Conservation (phyloP, 2,329 filamentous ascomycete species). For the Aspergillus amoenus region DNA sequence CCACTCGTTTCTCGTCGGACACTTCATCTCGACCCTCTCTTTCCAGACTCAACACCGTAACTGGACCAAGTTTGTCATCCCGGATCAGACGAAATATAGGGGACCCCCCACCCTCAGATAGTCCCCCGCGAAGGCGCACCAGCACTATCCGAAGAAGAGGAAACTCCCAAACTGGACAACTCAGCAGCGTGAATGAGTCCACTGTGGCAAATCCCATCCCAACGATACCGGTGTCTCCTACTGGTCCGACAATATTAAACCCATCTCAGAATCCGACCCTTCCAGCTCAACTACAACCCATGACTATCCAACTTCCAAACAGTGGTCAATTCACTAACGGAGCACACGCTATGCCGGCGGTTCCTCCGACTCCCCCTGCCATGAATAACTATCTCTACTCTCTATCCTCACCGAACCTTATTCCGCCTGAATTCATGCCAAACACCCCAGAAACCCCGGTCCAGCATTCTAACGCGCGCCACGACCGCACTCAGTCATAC, state of each 20-base stretch:
- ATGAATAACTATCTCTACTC: slow-evolving; percentile 30
- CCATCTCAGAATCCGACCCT: background rate
- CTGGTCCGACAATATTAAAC: background rate
- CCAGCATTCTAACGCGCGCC: background rate
- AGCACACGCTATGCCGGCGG: slow-evolving; percentile 13
- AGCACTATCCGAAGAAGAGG: slow-evolving; percentile 13
- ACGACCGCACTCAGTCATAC: slow-evolving; percentile 21
- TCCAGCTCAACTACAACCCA: background rate
- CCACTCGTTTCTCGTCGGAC: slow-evolving; percentile 24
- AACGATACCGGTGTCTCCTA: background rate
- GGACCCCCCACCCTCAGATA: slow-evolving; percentile 16
- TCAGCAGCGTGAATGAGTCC: slow-evolving; percentile 1
- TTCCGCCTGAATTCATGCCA: slow-evolving; percentile 20
- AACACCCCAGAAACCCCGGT: slow-evolving; percentile 16
- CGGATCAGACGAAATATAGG: slow-evolving; percentile 21
- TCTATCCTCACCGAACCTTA: slow-evolving; percentile 34
- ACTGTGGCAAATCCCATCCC: slow-evolving; percentile 1
- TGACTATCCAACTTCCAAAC: background rate
- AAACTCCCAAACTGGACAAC: background rate
- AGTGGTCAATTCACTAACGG: slow-evolving; percentile 1
- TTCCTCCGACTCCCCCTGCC: slow-evolving; percentile 11
- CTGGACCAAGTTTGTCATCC: slow-evolving; percentile 18
- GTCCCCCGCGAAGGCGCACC: slow-evolving; percentile 13
- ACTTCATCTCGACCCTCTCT: slow-evolving; percentile 25
- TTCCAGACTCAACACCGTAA: slow-evolving; percentile 29